These are phyloP conservation scores for Sugiyamaella floridensis DNA, from an alignment of 805 yeast genomes.

Conservation along the genomic window DNA sequence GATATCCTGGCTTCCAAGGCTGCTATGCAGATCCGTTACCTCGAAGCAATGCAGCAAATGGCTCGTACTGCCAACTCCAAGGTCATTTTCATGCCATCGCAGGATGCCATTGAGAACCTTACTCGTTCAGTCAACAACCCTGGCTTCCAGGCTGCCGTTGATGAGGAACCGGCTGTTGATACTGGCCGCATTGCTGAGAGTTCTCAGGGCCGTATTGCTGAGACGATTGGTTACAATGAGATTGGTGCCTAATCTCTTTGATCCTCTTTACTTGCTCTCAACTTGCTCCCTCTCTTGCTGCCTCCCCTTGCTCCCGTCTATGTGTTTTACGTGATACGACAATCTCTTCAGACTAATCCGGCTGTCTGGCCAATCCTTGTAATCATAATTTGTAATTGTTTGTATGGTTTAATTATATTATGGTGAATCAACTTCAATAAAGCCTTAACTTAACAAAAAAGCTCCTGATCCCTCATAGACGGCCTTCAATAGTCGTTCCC, in stretches of 20 bases:
- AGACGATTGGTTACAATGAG: constrained; percentile 12
- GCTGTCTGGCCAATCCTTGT: too few relatives aligned
- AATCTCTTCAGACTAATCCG: too few relatives aligned
- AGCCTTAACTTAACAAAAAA: constrained; percentile 61
- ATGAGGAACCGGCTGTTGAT: neutral
- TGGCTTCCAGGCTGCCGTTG: constrained; percentile 6
- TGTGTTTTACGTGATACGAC: too few relatives aligned
- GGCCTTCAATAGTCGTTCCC: constrained; percentile 55
- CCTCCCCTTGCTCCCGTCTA: too few relatives aligned
- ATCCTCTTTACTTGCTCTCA: too few relatives aligned
- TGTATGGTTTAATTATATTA: too few relatives aligned
- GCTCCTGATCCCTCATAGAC: constrained; percentile 85
- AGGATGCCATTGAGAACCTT: constrained; percentile 34
- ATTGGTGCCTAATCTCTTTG: neutral
- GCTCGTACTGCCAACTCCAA: constrained; percentile 55
- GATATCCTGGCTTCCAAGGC: constrained; percentile 67
- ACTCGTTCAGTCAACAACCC: constrained; percentile 10
- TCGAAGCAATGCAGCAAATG: constrained; percentile 75
- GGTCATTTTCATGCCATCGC: constrained; percentile 66
- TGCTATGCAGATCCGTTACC: constrained; percentile 71
- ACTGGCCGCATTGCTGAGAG: neutral
- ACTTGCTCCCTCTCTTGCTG: too few relatives aligned
- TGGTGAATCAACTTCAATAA: neutral
- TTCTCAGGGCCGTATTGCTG: constrained; percentile 7
- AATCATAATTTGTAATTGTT: too few relatives aligned